Evolutionary conservation across 495 filamentous ascomycete genomes (phyloP), one percentile per base, ranked within the genome.

Genomic region (Cercophora samala): DNA sequence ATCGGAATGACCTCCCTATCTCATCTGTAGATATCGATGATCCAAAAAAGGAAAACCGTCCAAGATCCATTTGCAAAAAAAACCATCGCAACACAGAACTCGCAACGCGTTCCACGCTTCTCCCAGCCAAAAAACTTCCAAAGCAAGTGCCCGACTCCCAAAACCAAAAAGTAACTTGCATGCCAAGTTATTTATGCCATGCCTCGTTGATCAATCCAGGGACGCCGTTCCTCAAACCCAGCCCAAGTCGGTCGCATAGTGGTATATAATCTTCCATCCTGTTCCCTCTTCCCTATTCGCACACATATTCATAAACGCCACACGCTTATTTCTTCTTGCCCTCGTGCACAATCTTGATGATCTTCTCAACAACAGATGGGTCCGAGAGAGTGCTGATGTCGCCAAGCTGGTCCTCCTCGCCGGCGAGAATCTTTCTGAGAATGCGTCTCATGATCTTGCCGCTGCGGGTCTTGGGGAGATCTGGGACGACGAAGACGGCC

Each of bases 361-460:
- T 97, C 78, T 89, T 92, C 29, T 91, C 89, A 19, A 99, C 93
- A 23, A 97, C 88, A 61, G 83, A 87, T 37, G 94, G 94, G 76
- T 98, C 93, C 51, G 92, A 95, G 46, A 98, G 87, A 64, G 95
- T 98, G 1, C 92, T 91, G 29, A 81, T 94, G 72, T 99, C 96
- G 71, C 95, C 95, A 64, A 99, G 82, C 76, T 94, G 92, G 73
- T 98, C 95, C 79, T 98, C 96, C 84, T 99, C 95, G 13, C 93
- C 93, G 56, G 92, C 92, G 68, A 99, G 80, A 70, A 98, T 93
- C 90, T 99, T 98, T 66, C 95, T 88, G 80, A 99, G 77, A 78
- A 99, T 97, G 64, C 95, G 88, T 64, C 95, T 86, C 95, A 99
- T 98, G 73, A 98, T 99, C 89, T 99, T 99, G 64, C 95, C 95